These are phyloP conservation scores for Chytriomyces confervae DNA, from an alignment of 192 early-diverging fungal genomes.

Conservation along the genomic window DNA sequence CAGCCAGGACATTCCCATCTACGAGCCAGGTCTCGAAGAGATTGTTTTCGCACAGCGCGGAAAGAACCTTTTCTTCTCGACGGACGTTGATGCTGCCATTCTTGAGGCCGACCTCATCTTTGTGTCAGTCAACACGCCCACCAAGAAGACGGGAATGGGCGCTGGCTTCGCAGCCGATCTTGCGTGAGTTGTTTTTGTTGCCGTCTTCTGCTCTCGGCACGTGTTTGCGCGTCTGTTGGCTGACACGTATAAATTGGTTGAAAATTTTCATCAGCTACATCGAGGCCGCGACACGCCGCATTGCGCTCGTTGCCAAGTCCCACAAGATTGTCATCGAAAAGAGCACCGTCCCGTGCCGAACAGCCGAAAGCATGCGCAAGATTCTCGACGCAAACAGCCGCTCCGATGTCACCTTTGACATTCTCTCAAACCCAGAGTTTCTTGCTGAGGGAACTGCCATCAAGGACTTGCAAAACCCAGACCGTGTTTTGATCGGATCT, in stretches of 20 bases:
- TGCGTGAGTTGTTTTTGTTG: constrained; percentile 57
- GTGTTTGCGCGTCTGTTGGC: not conserved
- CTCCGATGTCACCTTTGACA: constrained; percentile 74
- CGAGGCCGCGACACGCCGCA: constrained; percentile 78
- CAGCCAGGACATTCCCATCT: constrained; percentile 86
- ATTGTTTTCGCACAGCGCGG: constrained; percentile 76
- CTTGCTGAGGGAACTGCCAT: constrained; percentile 93
- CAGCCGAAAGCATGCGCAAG: constrained; percentile 80
- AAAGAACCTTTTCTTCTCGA: constrained; percentile 86
- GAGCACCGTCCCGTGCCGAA: constrained; percentile 93
- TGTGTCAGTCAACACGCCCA: constrained; percentile 94
- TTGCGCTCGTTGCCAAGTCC: constrained; percentile 77
- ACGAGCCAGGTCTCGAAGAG: constrained; percentile 89
- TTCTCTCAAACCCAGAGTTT: constrained; percentile 95
- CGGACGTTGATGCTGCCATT: constrained; percentile 80
- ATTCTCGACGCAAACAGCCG: constrained; percentile 82
- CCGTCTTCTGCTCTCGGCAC: not conserved
- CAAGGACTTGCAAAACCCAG: constrained; percentile 79
- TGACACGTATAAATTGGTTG: not conserved
- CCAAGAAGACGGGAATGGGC: constrained; percentile 77
- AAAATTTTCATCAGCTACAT: constrained; percentile 61
- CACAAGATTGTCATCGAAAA: constrained; percentile 93
- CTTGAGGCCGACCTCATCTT: constrained; percentile 84
- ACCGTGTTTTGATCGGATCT: constrained; percentile 88
- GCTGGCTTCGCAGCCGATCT: constrained; percentile 84